Conservation (phyloP, 768 basidiomycete genomes). For the Suillus paluster region DNA sequence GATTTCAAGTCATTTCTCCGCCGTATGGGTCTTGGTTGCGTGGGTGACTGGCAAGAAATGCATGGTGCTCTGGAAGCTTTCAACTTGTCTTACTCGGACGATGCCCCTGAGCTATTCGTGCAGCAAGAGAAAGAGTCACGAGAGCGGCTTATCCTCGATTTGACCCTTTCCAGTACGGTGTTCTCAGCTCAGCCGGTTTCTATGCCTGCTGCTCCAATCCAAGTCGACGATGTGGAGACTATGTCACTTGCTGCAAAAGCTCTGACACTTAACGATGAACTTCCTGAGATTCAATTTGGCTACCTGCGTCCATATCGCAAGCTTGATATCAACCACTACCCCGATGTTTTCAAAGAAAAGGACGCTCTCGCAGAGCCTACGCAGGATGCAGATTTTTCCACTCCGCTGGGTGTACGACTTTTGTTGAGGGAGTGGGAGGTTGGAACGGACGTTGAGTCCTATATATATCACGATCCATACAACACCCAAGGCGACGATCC, state of each 20-base stretch:
- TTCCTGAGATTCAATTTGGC: constrained; percentile 63
- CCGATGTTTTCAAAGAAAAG: constrained; percentile 28
- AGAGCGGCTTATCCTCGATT: constrained; percentile 66
- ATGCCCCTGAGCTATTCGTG: constrained; percentile 43
- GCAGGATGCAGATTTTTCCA: constrained; percentile 28
- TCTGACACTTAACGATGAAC: constrained; percentile 57
- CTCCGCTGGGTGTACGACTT: constrained; percentile 59
- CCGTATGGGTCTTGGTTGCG: constrained; percentile 44
- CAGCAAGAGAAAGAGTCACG: constrained; percentile 57
- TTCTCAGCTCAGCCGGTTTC: constrained; percentile 53
- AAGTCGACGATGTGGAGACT: constrained; percentile 44
- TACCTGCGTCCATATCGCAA: constrained; percentile 58
- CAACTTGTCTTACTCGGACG: constrained; percentile 44
- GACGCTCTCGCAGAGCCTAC: constrained; percentile 19
- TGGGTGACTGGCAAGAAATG: constrained; percentile 38
- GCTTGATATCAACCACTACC: constrained; percentile 29
- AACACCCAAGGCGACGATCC: constrained; percentile 32
- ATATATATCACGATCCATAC: constrained; percentile 61
- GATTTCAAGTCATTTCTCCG: constrained; percentile 52
- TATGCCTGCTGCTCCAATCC: constrained; percentile 31
- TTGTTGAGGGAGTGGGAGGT: constrained; percentile 73
- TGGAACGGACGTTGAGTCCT: constrained; percentile 54
- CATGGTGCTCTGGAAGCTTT: constrained; percentile 46
- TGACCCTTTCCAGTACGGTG: constrained; percentile 60
- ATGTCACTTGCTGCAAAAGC: constrained; percentile 56